Base-by-base conservation (phyloP, 164 flowering plant species). In the Aristolochia contorta region DNA sequence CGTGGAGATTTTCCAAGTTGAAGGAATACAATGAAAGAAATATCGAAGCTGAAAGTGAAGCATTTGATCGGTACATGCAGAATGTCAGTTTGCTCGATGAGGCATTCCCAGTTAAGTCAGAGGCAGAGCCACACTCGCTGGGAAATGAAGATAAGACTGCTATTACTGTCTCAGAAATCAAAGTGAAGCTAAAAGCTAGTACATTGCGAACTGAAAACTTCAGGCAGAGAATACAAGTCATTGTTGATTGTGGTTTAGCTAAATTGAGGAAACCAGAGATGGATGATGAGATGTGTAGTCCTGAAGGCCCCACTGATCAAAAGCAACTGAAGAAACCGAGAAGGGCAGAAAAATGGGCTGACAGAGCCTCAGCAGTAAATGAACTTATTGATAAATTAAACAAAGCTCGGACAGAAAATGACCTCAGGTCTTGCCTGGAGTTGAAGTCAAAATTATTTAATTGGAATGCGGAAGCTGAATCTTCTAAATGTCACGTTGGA, bases 1-100 rank as follows among this genome's bases (percentile, higher is more conserved):
- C 79, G 56, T 94, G 97, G 97, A 84, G 99, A 72, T 91, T 88
- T 80, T 65, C 80, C 65, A 91, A 84, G 78, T 65, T 89, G 70
- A 86, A 82, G 70, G 99, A 94, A 63, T 82, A 69, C 78, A 79
- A 66, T 71, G 95, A 89, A 2, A 67, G 79, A 54, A 75, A 82
- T 57, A 71, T 83, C 50, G 91, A 84, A 74, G 80, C 77, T 3
- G 97, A 89, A 78, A 84, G 80, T 74, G 96, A 91, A 75, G 85
- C 99, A 67, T 94, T 94, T 73, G 90, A 91, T 57, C 69, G 95
- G 16, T 91, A 91, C 74, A 78, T 91, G 85, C 85, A 79, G 69
- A 94, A 84, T 71, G 75, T 81, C 51, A 67, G 65, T 70, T 72
- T 86, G 67, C 69, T 94, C 47, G 93, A 94, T 73, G 96, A 89